Evolutionary conservation across 495 filamentous ascomycete species (phyloP).

Genomic region (Entonaema liquescens): DNA sequence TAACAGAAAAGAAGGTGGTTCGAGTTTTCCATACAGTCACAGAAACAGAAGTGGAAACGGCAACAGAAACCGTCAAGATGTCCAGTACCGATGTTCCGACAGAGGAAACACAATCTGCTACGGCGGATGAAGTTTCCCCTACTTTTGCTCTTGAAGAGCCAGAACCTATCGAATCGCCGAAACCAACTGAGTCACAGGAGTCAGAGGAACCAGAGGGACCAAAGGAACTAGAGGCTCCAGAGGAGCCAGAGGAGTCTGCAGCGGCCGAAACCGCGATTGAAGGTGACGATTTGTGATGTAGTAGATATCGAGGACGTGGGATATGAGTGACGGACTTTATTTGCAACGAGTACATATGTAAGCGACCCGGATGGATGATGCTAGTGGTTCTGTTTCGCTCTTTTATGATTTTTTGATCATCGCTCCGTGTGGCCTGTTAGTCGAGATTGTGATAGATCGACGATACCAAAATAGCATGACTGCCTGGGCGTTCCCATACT

Average conservation of each 20-base stretch:
- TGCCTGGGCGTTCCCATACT: neutral
- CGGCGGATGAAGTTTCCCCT: constrained; percentile 19
- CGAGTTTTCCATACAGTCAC: constrained; percentile 53
- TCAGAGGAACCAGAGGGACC: neutral
- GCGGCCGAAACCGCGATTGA: neutral
- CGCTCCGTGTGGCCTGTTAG: constrained; percentile 21
- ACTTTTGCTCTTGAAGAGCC: constrained; percentile 11
- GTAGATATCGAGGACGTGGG: neutral
- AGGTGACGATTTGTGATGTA: neutral
- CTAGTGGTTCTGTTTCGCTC: constrained; percentile 8
- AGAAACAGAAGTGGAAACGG: constrained; percentile 39
- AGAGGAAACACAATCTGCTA: constrained; percentile 8
- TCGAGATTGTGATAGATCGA: constrained; percentile 44
- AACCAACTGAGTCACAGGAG: neutral
- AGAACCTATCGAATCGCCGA: neutral
- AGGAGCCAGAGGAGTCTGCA: neutral
- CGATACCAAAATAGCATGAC: constrained; percentile 45
- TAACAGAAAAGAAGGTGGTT: constrained; percentile 48
- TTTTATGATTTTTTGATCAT: constrained; percentile 18
- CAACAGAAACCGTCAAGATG: constrained; percentile 36
- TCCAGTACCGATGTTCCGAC: constrained; percentile 36
- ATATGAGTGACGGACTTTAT: constrained; percentile 1
- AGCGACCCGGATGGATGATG: constrained; percentile 12
- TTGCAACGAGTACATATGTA: constrained; percentile 27
- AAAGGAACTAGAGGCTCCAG: neutral